phyloP scores from a whole-genome alignment of 2,329 filamentous ascomycete species.

The Nigrograna mackinnonii region DNA sequence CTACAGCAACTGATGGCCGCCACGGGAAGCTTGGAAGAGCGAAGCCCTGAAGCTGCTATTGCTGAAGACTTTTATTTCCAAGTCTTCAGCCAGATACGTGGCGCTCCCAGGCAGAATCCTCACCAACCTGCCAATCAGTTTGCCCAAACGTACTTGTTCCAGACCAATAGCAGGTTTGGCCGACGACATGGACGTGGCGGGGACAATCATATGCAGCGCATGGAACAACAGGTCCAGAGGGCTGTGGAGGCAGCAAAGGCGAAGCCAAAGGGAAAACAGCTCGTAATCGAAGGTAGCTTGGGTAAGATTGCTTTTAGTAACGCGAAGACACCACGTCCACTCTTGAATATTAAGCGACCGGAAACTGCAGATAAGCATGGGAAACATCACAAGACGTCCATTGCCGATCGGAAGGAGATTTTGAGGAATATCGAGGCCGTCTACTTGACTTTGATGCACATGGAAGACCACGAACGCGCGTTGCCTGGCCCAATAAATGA shows the following conservation, averaged over 20 bases:
- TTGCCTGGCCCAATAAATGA: constrained; percentile 71
- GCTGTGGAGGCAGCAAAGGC: constrained; percentile 97
- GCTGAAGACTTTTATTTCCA: constrained; percentile 98
- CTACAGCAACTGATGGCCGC: constrained; percentile 93
- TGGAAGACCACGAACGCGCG: constrained; percentile 88
- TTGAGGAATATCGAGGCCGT: constrained; percentile 86
- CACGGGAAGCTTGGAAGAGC: constrained; percentile 82
- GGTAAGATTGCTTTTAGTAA: constrained; percentile 99
- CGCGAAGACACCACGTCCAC: constrained; percentile 91
- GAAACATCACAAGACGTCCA: constrained; percentile 54
- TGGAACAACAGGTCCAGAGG: constrained; percentile 98
- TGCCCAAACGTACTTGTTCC: constrained; percentile 95
- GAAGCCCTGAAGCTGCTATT: constrained; percentile 77
- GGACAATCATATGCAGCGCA: constrained; percentile 97
- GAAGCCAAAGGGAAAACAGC: constrained; percentile 95
- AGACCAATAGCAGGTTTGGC: constrained; percentile 85
- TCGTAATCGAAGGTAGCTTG: constrained; percentile 93
- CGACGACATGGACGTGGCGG: constrained; percentile 78
- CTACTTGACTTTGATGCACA: constrained; percentile 85
- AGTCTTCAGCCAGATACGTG: constrained; percentile 92
- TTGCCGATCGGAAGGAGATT: constrained; percentile 77
- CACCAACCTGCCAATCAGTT: constrained; percentile 94
- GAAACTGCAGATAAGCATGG: constrained; percentile 62
- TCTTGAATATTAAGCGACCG: constrained; percentile 91
- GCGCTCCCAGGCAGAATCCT: constrained; percentile 85